Evolutionary conservation across 2,329 filamentous ascomycete genomes (phyloP), one percentile per base, ranked within the genome.

Genomic region (Paecilomyces formosus): DNA sequence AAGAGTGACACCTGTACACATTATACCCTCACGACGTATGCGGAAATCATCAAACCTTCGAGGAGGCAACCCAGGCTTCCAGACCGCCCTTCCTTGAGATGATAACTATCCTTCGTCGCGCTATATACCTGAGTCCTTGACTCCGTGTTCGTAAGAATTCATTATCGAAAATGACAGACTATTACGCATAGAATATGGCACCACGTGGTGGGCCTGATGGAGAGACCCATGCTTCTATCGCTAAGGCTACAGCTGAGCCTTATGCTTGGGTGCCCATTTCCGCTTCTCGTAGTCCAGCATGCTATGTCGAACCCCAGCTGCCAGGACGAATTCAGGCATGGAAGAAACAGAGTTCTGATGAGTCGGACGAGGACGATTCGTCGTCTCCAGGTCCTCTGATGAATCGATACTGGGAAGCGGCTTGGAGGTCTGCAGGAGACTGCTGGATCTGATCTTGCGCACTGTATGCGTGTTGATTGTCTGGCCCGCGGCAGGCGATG

Each of bases 401-500:
- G 64, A 53, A 12, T 65, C 63, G 11, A 65, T 64, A 35, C 58
- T 56, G 35, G 63, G 61, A 26, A 63, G 63, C 7, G 66, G 61
- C 53, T 64, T 66, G 15, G 61, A 51, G 6, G 61, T 65, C n/a
- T 65, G 66, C 11, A 74, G 64, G 1, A 72, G 69, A 35, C 68
- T 70, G 3, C 66, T 66, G 5, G 74, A 73, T 55, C 70, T 62
- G 64, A 78, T 71, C 9, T 73, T 66, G 15, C 69, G 70, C 45
- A 78, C 62, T 2, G 74, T 72, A 31, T 68, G 65, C 3, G 69
- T 65, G 3, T 74, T 73, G 58, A 85, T 80, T 3, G 79, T 74
- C 61, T 84, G 80, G 6, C 79, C 82, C 2, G 81, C 80, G 31
- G 79, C 75, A 1, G 82, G 82, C 2, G 81, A 81, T 11, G 82